Base-by-base conservation (phyloP, 257 asterid genomes). In the Agastache rugosa region DNA sequence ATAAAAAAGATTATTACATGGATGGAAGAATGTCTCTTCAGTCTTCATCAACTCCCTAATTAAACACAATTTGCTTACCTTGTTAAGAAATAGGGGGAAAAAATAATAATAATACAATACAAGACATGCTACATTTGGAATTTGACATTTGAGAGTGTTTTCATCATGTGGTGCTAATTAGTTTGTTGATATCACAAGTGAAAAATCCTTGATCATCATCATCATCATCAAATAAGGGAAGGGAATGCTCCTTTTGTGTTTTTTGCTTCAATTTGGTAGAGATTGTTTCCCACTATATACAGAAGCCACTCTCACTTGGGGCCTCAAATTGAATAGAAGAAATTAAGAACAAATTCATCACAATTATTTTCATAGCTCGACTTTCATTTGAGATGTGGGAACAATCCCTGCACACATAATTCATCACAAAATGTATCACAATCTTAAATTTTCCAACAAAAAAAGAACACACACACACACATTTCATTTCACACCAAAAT, bases 291-390 rank as follows among this genome's bases (percentile, higher is more conserved):
- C 73, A 72, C 55, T 87, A 90, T 88, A 48, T 86, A 88, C 96
- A 86, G 89, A 90, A 84, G 96, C 97, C 96, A 86, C 97, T 85
- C 96, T 86, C 86, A 75, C 48, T 81, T 64, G 87, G 91, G 96
- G 96, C 93, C 85, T 83, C 93, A 80, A 31, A 80, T 79, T 78
- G 29, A 82, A 85, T 83, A 44, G 37, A 79, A 44, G 37, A 79
- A 64, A 71, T 72, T 74, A 79, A 83, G 76, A n/a, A n/a, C n/a
- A n/a, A n/a, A n/a, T n/a, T n/a, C n/a, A n/a, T n/a, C n/a, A n/a
- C n/a, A n/a, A n/a, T n/a, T n/a, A n/a, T n/a, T 37, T 37, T 91
- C 91, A 87, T 64, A 65, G 86, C 85, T 92, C 97, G 48, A 85
- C 86, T 78, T 92, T 90, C 96, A 83, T 90, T 63, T 84, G 90